Conservation (phyloP, 306 rosid species). For the Chamaecrista fasciculata region DNA sequence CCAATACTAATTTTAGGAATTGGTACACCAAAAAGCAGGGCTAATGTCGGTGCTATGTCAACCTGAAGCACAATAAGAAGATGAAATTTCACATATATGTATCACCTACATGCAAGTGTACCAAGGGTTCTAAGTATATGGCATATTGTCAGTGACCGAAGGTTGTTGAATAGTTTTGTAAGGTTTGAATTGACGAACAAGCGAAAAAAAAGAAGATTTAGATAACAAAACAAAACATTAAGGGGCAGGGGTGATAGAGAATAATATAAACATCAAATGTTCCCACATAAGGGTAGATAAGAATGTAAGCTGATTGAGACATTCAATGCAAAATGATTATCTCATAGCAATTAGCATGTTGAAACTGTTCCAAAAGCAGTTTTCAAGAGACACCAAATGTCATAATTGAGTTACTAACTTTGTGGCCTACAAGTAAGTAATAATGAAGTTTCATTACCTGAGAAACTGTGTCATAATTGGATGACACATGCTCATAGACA, state of each 20-base stretch:
- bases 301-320: slow-evolving; percentile 4
- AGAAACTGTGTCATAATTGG: slow-evolving; percentile 43
- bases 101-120: neutral
- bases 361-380: slow-evolving; percentile 3
- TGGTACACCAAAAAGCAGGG: slow-evolving; percentile 86
- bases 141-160: slow-evolving; percentile 4
- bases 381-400: slow-evolving; percentile 3
- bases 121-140: slow-evolving; percentile 23
- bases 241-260: neutral
- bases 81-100: slow-evolving; percentile 29
- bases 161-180: slow-evolving; percentile 7
- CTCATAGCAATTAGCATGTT: neutral
- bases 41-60: slow-evolving; percentile 83
- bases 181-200: slow-evolving; percentile 21
- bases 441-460: slow-evolving; percentile 63
- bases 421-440: slow-evolving; percentile 18
- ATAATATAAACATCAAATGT: slow-evolving; percentile 4
- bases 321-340: slow-evolving; percentile 11
- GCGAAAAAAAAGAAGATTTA: slow-evolving; percentile 7
- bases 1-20: slow-evolving; percentile 92
- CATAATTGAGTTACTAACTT: neutral
- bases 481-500: slow-evolving; percentile 35
- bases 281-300: slow-evolving; percentile 9
- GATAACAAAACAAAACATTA: neutral
- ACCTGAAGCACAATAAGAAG: slow-evolving; percentile 50